Evolutionary conservation across 139 green algal genomes (phyloP).

Genomic region (Chlamydomonas incerta): DNA sequence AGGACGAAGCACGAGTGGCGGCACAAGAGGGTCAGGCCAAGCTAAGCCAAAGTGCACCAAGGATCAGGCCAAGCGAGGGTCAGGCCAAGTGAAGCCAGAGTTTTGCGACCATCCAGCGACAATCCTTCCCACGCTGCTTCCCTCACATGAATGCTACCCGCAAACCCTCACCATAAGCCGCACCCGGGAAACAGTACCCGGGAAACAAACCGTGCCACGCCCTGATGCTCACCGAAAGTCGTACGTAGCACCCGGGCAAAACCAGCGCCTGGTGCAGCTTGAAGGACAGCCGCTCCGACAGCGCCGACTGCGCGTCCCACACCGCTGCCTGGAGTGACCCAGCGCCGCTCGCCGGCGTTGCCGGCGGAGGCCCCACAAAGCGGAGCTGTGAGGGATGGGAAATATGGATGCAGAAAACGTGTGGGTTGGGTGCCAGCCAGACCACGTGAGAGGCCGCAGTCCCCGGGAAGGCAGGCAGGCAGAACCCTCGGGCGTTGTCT

Average conservation of each 20-base stretch:
- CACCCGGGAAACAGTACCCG: too few relatives aligned
- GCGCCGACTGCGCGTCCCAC: too few relatives aligned
- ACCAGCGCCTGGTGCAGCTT: conserved; percentile 31
- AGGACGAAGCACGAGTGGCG: not conserved
- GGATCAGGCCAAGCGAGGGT: not conserved
- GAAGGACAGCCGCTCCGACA: not conserved
- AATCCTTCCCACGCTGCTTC: too few relatives aligned
- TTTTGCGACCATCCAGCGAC: not conserved
- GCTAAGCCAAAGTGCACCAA: not conserved
- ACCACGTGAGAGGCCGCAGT: too few relatives aligned
- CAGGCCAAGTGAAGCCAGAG: not conserved
- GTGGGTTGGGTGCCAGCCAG: too few relatives aligned
- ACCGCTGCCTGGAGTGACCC: too few relatives aligned
- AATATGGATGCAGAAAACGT: not conserved
- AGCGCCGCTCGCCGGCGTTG: too few relatives aligned
- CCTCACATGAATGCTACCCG: too few relatives aligned
- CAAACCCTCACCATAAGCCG: too few relatives aligned
- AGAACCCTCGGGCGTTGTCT: not conserved
- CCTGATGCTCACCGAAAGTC: not conserved
- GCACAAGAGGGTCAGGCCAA: not conserved
- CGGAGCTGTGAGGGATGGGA: too few relatives aligned
- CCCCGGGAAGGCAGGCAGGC: too few relatives aligned
- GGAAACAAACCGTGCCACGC: too few relatives aligned
- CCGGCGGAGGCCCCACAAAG: not conserved
- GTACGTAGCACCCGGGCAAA: conserved; percentile 2